A percentile compares a stretch with the other conserved stretches of the same genome.
Conservation (phyloP, 306 rosid genomes). For the Argentina anserina region DNA sequence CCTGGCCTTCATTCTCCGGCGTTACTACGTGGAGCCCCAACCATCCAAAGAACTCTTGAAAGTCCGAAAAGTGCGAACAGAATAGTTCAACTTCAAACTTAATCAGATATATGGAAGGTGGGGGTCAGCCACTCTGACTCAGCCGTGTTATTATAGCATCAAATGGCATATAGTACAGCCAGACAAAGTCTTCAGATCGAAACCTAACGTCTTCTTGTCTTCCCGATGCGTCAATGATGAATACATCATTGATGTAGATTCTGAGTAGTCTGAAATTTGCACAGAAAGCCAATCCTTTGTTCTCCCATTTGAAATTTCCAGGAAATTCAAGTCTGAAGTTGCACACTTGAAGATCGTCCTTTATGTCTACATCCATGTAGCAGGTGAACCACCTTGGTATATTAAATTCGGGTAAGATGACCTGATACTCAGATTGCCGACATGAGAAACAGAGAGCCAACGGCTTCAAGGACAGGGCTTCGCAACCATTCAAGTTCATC, state of each 20-base stretch:
- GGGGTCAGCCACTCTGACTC: neutral
- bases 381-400: neutral
- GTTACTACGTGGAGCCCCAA: neutral
- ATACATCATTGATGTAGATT: neutral
- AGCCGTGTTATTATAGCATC: neutral
- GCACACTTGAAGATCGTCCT: neutral
- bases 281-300: neutral
- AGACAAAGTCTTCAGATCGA: too few relatives aligned
- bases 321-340: neutral
- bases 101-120: neutral
- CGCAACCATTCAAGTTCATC: neutral
- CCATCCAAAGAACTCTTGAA: too few relatives aligned
- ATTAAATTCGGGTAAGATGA: too few relatives aligned
- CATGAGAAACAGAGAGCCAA: neutral
- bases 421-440: neutral
- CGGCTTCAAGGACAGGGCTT: neutral
- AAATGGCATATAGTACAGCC: neutral
- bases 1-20: neutral
- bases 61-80: too few relatives aligned
- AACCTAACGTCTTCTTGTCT: fast-evolving
- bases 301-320: neutral
- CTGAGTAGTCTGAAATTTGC: too few relatives aligned
- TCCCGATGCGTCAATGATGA: too few relatives aligned
- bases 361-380: too few relatives aligned
- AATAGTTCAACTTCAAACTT: too few relatives aligned